Base-by-base conservation (phyloP, 2,329 filamentous ascomycete genomes). In the Trichoderma sp. region DNA sequence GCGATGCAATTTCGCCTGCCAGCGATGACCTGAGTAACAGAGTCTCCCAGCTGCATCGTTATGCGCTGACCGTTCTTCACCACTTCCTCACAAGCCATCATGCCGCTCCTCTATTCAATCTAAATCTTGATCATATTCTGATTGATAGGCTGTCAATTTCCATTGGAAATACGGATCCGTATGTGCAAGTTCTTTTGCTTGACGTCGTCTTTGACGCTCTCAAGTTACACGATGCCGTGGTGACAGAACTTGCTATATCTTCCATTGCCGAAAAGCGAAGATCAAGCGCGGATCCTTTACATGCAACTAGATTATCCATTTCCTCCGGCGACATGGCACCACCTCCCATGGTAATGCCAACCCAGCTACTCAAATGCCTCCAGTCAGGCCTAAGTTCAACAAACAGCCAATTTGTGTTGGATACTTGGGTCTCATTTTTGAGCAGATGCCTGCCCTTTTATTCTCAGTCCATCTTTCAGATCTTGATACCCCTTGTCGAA, bases 381-480 rank as follows among this genome's bases (percentile, higher is more conserved):
- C 90, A 93, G 70, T 88, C 89, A 56, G 96, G 94, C 0, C 90
- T 99, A 60, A 89, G 91, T 66, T 92, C 93, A 4, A 77, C 86
- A 3, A 89, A 84, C 65, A 94, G 92, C 73, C 89, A 93, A 5
- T 84, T 89, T 10, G 90, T 96, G 6, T 83, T 99, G 43, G 94
- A 98, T 74, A 94, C 92, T 76, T 99, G 96, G 96, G 89, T 97
- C 11, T 85, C 87, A 34, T 94, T 99, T 73, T 84, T 99, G 8
- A 87, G 89, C 5, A 91, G 95, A 76, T 92, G 93, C 55, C 82
- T 99, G 34, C 93, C 94, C 0, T 84, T 97, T 16, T 97, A 97
- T 78, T 87, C 91, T 0, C 90, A 92, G 54, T 89, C 90, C 5
- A 93, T 97, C 56, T 97, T 97, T 77, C 92, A 97, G 76, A 91